These are phyloP conservation scores for Apiospora koreana DNA, from an alignment of 2,329 filamentous ascomycete species.

Conservation along the genomic window DNA sequence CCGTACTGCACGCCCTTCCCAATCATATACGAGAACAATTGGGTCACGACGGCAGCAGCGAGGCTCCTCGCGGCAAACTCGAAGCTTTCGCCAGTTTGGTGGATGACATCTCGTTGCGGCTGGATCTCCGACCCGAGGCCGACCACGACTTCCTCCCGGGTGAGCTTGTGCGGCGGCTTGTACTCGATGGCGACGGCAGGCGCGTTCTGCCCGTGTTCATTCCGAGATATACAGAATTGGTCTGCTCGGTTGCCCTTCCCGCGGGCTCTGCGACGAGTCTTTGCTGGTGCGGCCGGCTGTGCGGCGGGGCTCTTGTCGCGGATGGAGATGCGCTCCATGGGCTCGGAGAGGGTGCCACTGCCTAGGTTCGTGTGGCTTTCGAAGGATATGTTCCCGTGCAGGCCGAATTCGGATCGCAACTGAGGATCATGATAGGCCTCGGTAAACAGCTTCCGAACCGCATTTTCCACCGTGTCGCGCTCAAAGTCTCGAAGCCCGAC, in stretches of 20 bases:
- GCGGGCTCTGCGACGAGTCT: constrained; percentile 14
- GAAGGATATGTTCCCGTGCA: constrained; percentile 37
- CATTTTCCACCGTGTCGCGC: constrained; percentile 37
- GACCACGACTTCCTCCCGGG: constrained; percentile 30
- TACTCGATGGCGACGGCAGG: constrained; percentile 38
- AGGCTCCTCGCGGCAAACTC: constrained; percentile 32
- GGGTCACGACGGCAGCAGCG: constrained; percentile 36
- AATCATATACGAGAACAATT: constrained; percentile 43
- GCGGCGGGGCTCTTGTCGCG: not conserved
- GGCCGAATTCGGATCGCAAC: constrained; percentile 30
- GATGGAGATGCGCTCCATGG: not conserved
- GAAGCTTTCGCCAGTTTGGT: constrained; percentile 32
- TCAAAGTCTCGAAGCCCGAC: constrained; percentile 35
- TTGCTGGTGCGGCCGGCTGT: constrained; percentile 19
- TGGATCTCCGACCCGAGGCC: constrained; percentile 36
- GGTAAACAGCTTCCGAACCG: constrained; percentile 35
- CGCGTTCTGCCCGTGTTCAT: constrained; percentile 22
- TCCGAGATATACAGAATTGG: constrained; percentile 33
- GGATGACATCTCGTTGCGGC: constrained; percentile 34
- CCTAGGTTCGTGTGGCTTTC: constrained; percentile 38
- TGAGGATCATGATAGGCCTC: constrained; percentile 26
- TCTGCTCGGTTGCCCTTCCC: constrained; percentile 34
- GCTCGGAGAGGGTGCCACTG: not conserved
- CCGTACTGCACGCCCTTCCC: constrained; percentile 36
- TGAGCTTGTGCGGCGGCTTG: constrained; percentile 40